Evolutionary conservation across 306 rosid species (phyloP), one percentile per base, ranked within the genome.

Genomic region (Ammopiptanthus mongolicus): DNA sequence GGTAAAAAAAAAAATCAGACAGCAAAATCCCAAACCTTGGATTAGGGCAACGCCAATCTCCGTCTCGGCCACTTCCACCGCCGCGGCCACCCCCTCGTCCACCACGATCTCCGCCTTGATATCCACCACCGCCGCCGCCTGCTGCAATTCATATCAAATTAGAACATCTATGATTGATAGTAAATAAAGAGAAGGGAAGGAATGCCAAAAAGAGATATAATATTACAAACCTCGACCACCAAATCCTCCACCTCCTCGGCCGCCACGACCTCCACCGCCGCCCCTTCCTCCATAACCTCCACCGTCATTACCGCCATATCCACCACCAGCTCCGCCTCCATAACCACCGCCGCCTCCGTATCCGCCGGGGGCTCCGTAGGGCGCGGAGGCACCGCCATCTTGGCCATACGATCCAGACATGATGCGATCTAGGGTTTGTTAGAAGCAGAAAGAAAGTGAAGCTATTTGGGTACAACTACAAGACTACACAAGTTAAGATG

Each of bases 11-110:
- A 41, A 42, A 42, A 12, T 44, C 17, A 44, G 50, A 44, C 1
- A 48, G 7, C 0, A 12, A 77, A 81, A 51, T 41, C 28, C 6
- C 61, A 76, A 11, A 83, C 99, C 96, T 87, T 46, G 91, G 91
- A 51, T 89, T 92, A 62, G 99, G 98, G 80, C 99, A 96, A 2
- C 89, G 89, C 99, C 99, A 96, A 78, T 96, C 98, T 41, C 99
- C 99, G 44, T 96, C 99, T 86, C 98, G 85, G 51, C 99, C 99
- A 23, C 99, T 76, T 4, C 97, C 97, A 31, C 93, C 93, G 25
- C 98, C 87, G 11, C 93, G 64, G 0, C 91, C 86, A 3, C 89
- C 85, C 0, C 91, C 93, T 48, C 98, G 81, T 46, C 95, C 91
- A 0, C 98, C 93, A 0, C 97, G 91, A 64, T 88, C 96, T 37